Conservation (phyloP, 805 yeast genomes). For the Wickerhamomyces ciferrii region DNA sequence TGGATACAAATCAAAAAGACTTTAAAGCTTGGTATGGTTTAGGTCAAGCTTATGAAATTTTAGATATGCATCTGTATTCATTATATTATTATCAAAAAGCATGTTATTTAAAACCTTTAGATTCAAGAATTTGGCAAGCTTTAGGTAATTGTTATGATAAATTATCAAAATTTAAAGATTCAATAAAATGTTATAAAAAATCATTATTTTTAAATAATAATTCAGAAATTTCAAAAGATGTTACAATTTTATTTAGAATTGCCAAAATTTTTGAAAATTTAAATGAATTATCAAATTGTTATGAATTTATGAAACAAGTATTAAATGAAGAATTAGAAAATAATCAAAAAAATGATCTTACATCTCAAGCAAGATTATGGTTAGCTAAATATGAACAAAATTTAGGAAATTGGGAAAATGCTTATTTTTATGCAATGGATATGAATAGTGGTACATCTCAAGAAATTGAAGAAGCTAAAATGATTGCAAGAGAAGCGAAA, state of each 20-base stretch:
- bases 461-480: slow-evolving; percentile 85
- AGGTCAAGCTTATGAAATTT: slow-evolving; percentile 96
- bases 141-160: slow-evolving; percentile 86
- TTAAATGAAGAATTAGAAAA: slow-evolving; percentile 53
- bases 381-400: slow-evolving; percentile 65
- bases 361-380: slow-evolving; percentile 82
- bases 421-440: slow-evolving; percentile 69
- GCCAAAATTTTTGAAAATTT: slow-evolving; percentile 62
- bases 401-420: slow-evolving; percentile 53
- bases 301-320: slow-evolving; percentile 40
- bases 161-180: slow-evolving; percentile 61
- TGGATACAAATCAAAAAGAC: slow-evolving; percentile 82
- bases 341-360: slow-evolving; percentile 61
- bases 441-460: slow-evolving; percentile 71
- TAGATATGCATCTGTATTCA: slow-evolving; percentile 92
- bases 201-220: slow-evolving; percentile 58
- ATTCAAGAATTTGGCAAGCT: slow-evolving; percentile 95
- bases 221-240: slow-evolving; percentile 29
- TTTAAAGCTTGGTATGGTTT: slow-evolving; percentile 98
- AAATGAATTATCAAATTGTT: slow-evolving; percentile 30
- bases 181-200: slow-evolving; percentile 76
- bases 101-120: slow-evolving; percentile 80
- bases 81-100: slow-evolving; percentile 90
- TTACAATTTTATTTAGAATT: slow-evolving; percentile 54
- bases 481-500: slow-evolving; percentile 70